Base-by-base conservation (phyloP, 345 rosid genomes). In the Eucalyptus regnans region DNA sequence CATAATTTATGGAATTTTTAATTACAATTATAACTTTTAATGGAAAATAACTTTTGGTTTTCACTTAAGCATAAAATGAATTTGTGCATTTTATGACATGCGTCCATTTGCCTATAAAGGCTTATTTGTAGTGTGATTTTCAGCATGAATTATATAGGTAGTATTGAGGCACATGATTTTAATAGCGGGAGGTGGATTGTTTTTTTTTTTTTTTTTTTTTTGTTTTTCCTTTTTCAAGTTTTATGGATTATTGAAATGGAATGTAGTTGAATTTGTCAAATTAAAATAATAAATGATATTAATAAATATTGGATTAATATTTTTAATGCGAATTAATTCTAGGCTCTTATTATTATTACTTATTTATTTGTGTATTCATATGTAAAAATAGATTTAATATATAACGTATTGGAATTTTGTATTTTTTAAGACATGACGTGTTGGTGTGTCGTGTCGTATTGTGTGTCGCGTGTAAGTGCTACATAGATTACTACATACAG, bases 381-480 rank as follows among this genome's bases (percentile, higher is more conserved):
- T 3, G 1, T 51, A 51, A 6, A 51, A 51, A 51, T 51, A 51
- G 6, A 51, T 51, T 51, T 51, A 51, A 51, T 51, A 51, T 16
- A 51, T 16, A 51, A 51, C 0, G 1, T 16, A 22, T 51, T 17
- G 54, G 1, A 51, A 51, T 16, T 51, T 0, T 51, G 4, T 51
- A 51, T 51, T 16, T 6, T 51, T 51, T 51, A 0, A 51, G 1
- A 17, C 7, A 51, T 51, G 22, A 51, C 1, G 1, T 51, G 1
- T 51, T 0, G 54, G 2, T 7, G 4, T 51, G 4, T 3, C 1
- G 3, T 16, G 8, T 51, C 1, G 20, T 51, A 16, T 51, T 17
- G 7, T 51, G 2, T 51, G 54, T 51, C 4, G 0, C 0, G 8
- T 51, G 0, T 51, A 51, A 51, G 22, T 51, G 4, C 54, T 51